Conservation (phyloP, 805 yeast species). For the Candida fluviatilis region DNA sequence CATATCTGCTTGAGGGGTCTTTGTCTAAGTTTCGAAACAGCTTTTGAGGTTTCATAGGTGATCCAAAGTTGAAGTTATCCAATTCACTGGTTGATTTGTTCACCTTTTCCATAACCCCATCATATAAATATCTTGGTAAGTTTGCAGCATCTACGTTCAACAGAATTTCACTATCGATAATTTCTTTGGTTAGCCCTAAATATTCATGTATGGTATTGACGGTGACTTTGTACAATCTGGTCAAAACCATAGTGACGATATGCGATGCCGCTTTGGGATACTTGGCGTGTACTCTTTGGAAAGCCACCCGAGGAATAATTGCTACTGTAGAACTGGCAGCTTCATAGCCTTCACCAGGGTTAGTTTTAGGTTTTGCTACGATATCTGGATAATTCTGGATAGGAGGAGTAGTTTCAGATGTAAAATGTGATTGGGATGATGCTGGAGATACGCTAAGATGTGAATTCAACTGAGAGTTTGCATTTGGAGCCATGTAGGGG, state of each 20-base stretch:
- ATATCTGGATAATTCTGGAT: slow-evolving; percentile 29
- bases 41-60: not conserved
- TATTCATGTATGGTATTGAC: slow-evolving; percentile 86
- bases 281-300: slow-evolving; percentile 61
- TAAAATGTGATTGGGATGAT: slow-evolving; percentile 2
- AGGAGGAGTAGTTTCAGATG: not conserved
- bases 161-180: slow-evolving; percentile 68
- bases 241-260: slow-evolving; percentile 86
- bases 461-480: not conserved
- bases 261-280: slow-evolving; percentile 91
- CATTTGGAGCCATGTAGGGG: slow-evolving; percentile 5
- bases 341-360: slow-evolving; percentile 4
- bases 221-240: slow-evolving; percentile 85
- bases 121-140: slow-evolving; percentile 63
- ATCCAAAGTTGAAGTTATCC: not conserved
- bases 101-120: slow-evolving; percentile 45
- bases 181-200: slow-evolving; percentile 77
- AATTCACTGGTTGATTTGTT: not conserved
- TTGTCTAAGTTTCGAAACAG: slow-evolving; percentile 3
- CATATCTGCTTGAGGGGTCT: slow-evolving; percentile 31
- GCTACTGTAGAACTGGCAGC: slow-evolving; percentile 70
- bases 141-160: slow-evolving; percentile 42
- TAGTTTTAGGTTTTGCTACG: slow-evolving; percentile 64
- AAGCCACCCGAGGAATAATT: slow-evolving; percentile 83
- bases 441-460: slow-evolving; percentile 1